These are phyloP conservation scores for Saturnispora zaruensis DNA, from an alignment of 805 yeast genomes.

Conservation along the genomic window DNA sequence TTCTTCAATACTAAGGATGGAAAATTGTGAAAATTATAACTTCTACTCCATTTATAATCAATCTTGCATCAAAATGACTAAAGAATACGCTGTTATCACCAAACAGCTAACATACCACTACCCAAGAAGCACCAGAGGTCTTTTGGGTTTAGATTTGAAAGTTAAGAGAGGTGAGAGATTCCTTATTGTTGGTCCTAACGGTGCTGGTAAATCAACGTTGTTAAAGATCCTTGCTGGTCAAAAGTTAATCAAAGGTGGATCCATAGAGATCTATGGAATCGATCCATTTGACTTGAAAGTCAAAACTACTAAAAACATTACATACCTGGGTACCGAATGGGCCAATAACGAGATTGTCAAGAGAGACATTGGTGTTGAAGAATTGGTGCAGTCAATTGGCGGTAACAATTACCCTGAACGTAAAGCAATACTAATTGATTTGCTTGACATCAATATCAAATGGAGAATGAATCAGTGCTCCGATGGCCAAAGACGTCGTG, in stretches of 20 bases:
- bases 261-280: constrained; percentile 63
- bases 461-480: constrained; percentile 93
- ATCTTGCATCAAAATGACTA: background rate
- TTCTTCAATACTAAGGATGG: background rate
- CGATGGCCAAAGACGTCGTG: constrained; percentile 93
- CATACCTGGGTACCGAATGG: constrained; percentile 97
- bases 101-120: constrained; percentile 61
- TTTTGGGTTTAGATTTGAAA: constrained; percentile 50
- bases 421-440: constrained; percentile 62
- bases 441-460: constrained; percentile 74
- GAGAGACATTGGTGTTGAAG: constrained; percentile 81
- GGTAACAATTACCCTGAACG: constrained; percentile 64
- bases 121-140: constrained; percentile 49
- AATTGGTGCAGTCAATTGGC: constrained; percentile 74
- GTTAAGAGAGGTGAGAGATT: constrained; percentile 70
- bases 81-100: constrained; percentile 44
- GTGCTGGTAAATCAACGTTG: constrained; percentile 94
- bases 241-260: constrained; percentile 69
- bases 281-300: constrained; percentile 58
- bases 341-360: constrained; percentile 84
- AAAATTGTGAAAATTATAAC: background rate
- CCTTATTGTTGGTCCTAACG: constrained; percentile 84
- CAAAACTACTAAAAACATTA: constrained; percentile 23
- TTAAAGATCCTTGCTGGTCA: constrained; percentile 84
- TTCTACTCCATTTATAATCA: constrained; percentile 27